A percentile compares a stretch with the other conserved stretches of the same genome.
These are phyloP conservation scores for Phyllostachys edulis DNA, from an alignment of 176 grass and related monocot genomes.

Conservation along the genomic window DNA sequence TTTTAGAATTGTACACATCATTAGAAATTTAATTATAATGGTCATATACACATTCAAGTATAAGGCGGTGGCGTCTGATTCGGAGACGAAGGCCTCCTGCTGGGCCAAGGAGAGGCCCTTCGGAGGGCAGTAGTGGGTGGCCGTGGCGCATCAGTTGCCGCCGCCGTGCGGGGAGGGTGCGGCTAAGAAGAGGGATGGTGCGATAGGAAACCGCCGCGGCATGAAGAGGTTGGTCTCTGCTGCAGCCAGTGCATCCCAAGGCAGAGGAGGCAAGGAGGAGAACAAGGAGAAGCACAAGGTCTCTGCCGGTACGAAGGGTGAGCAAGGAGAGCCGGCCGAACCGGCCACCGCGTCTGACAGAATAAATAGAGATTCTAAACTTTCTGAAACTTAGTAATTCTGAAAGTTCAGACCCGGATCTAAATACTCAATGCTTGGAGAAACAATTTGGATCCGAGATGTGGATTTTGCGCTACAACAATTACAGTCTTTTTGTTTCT, in stretches of 20 bases:
- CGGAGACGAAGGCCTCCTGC: neutral
- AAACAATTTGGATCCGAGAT: too few species aligned
- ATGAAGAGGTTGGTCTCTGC: neutral
- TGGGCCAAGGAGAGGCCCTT: neutral
- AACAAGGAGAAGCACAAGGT: slow-evolving; percentile 4
- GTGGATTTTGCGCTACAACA: too few species aligned
- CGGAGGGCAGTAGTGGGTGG: neutral
- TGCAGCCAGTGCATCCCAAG: neutral
- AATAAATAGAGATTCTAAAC: too few species aligned
- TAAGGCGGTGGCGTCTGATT: neutral
- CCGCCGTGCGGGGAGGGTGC: neutral
- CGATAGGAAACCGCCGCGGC: neutral
- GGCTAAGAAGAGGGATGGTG: neutral
- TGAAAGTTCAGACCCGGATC: too few species aligned
- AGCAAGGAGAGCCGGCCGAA: neutral
- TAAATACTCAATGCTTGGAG: too few species aligned
- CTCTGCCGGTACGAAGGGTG: neutral
- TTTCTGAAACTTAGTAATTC: too few species aligned
- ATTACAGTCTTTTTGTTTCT: too few species aligned
- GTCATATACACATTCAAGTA: too few species aligned
- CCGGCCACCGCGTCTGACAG: too few species aligned
- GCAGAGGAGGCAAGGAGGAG: slow-evolving; percentile 1
- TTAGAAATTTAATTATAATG: too few species aligned
- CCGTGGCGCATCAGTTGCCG: neutral
- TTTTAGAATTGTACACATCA: too few species aligned